Evolutionary conservation across 2,329 filamentous ascomycete genomes (phyloP), one percentile per base, ranked within the genome.

Genomic region (Colletotrichum tofieldiae): DNA sequence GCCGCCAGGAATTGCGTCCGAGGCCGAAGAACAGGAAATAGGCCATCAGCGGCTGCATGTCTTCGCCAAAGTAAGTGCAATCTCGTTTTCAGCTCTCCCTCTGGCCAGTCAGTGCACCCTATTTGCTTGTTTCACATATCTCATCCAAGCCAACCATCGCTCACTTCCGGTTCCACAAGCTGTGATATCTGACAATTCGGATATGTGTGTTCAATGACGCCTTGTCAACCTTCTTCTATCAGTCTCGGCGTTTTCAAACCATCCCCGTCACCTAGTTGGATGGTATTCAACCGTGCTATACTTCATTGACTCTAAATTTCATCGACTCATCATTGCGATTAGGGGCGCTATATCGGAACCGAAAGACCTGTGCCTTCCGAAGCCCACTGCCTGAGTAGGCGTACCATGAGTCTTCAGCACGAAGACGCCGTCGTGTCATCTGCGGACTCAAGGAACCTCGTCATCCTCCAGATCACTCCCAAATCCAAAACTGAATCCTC

Each of bases 401-500:
- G 11, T 43, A 26, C 41, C 20, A 11, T 18, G 26, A 35, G 39
- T 23, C 20, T 7, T 2, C 18, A 35, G 23, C 35, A 16, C 47
- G 3, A 43, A n/a, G 8, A n/a, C 16, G 47, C 39, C 26, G 26
- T 45, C 14, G 4, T 52, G 35, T 23, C 5, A 32, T 52, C 18
- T 51, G 29, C n/a, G 8, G n/a, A 62, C 23, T 67, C 51, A 74
- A 41, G 73, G 65, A 18, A 75, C 52, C 32, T 72, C 73, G 14
- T 88, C 86, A 12, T 85, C 85, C 35, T 86, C 84, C 47, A 85
- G 82, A 23, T 83, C 84, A 49, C 80, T 83, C 20, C 85, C 87
- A 78, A 90, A 90, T 0, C 87, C 86, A 77, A 90, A 90, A 75
- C 87, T 89, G 73, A 89, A 89, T 4, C 84, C 83, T 65, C 80